Percentiles rank a stretch among this genome's conserved stretches.
Evolutionary conservation across 2,329 filamentous ascomycete species (phyloP).

Genomic region (Nothophaeocryptopus gaeumannii): DNA sequence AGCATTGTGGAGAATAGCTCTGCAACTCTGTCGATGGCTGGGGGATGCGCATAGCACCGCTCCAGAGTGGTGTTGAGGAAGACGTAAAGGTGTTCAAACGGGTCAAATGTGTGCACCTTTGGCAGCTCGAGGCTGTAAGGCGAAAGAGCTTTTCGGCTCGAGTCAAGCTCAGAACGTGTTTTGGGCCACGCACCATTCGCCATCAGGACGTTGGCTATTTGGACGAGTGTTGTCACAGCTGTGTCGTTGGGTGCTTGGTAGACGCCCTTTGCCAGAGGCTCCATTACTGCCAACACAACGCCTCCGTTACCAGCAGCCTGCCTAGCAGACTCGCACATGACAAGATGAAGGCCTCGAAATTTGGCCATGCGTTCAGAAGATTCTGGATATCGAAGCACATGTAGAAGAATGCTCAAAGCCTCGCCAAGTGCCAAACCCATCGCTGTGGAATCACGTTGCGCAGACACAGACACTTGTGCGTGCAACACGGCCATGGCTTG

Average conservation of each 20-base stretch:
- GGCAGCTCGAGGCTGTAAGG: slow-evolving; percentile 45
- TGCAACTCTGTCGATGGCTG: slow-evolving; percentile 31
- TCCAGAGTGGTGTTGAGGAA: slow-evolving; percentile 55
- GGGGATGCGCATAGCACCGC: slow-evolving; percentile 49
- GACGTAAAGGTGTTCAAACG: slow-evolving; percentile 65
- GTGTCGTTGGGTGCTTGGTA: slow-evolving; percentile 14
- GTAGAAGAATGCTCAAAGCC: slow-evolving; percentile 64
- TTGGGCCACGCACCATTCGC: slow-evolving; percentile 48
- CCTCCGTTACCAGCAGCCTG: slow-evolving; percentile 66
- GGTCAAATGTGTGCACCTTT: slow-evolving; percentile 48
- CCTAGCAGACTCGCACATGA: slow-evolving; percentile 51
- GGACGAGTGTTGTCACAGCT: slow-evolving; percentile 8
- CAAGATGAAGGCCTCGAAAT: slow-evolving; percentile 30
- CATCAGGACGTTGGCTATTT: slow-evolving; percentile 24
- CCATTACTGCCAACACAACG: slow-evolving; percentile 64
- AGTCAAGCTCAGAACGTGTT: slow-evolving; percentile 63
- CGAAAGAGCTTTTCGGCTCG: slow-evolving; percentile 65
- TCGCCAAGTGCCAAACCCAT: slow-evolving; percentile 55
- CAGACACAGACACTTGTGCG: slow-evolving; percentile 6
- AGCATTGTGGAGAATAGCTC: slow-evolving; percentile 1
- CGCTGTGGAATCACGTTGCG: slow-evolving; percentile 15
- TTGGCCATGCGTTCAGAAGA: slow-evolving; percentile 6
- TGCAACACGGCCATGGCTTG: slow-evolving; percentile 7
- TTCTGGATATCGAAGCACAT: slow-evolving; percentile 48
- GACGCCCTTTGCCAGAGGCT: slow-evolving; percentile 40